A percentile compares a stretch with the other conserved stretches of the same genome.
These are phyloP conservation scores for Panaeolus papilionaceus DNA, from an alignment of 768 basidiomycete species.

Conservation along the genomic window DNA sequence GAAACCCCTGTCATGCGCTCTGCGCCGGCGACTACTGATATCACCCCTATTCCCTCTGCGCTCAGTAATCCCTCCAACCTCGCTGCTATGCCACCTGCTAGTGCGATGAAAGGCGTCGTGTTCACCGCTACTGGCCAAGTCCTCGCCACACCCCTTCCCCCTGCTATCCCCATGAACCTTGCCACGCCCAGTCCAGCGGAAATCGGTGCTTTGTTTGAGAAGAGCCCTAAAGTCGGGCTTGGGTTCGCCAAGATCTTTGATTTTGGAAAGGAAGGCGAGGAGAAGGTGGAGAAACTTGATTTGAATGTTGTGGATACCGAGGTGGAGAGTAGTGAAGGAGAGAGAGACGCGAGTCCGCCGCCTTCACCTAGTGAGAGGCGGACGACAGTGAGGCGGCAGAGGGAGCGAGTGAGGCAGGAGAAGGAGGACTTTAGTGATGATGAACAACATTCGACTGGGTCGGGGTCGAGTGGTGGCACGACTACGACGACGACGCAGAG, in stretches of 20 bases:
- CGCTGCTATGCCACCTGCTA: slow-evolving; percentile 51
- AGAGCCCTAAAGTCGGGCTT: slow-evolving; percentile 73
- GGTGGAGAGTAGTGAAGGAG: slow-evolving; percentile 34
- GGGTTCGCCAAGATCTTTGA: slow-evolving; percentile 85
- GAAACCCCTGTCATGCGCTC: slow-evolving; percentile 61
- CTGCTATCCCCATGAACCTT: slow-evolving; percentile 76
- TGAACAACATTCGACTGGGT: slow-evolving; percentile 26
- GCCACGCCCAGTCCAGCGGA: slow-evolving; percentile 75
- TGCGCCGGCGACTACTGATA: slow-evolving; percentile 48
- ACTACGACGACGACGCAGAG: slow-evolving; percentile 15
- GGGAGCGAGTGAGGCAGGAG: slow-evolving; percentile 35
- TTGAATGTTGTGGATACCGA: slow-evolving; percentile 42
- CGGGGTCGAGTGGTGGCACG: slow-evolving; percentile 19
- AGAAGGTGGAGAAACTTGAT: slow-evolving; percentile 34
- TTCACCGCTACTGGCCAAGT: slow-evolving; percentile 80
- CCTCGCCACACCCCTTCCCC: slow-evolving; percentile 76
- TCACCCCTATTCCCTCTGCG: slow-evolving; percentile 55
- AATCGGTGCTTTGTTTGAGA: slow-evolving; percentile 68
- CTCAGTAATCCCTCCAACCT: slow-evolving; percentile 23
- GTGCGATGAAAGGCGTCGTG: slow-evolving; percentile 73
- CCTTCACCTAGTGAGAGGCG: slow-evolving; percentile 55
- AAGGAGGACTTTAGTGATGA: slow-evolving; percentile 25
- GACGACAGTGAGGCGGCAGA: slow-evolving; percentile 51
- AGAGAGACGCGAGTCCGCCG: slow-evolving; percentile 43
- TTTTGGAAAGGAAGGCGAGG: slow-evolving; percentile 51